Percentiles rank a stretch among this genome's conserved stretches.
Evolutionary conservation across 306 rosid species (phyloP).

Genomic region (Alnus glutinosa): DNA sequence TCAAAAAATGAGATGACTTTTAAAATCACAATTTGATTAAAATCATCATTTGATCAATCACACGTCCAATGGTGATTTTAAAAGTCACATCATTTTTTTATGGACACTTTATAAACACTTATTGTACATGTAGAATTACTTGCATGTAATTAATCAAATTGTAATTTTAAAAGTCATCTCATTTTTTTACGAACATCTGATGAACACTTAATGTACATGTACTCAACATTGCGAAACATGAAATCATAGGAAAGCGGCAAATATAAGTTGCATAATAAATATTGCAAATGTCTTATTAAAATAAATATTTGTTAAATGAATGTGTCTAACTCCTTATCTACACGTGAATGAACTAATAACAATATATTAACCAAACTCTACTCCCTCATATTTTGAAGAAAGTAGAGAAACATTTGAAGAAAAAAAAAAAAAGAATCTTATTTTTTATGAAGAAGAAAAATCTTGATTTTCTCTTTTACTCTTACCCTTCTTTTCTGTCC

Average conservation of each 20-base stretch:
- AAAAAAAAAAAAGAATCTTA: neutral
- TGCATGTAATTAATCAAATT: no score
- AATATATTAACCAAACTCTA: neutral
- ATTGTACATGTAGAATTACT: no score
- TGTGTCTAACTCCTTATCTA: constrained; percentile 18
- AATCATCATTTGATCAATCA: no score
- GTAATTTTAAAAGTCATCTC: no score
- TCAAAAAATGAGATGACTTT: no score
- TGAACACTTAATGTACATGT: no score
- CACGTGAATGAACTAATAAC: constrained; percentile 21
- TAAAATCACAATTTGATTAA: no score
- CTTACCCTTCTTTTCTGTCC: neutral
- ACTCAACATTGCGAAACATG: no score
- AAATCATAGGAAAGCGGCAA: neutral
- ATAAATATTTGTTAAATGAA: constrained; percentile 10
- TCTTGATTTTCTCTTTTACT: neutral
- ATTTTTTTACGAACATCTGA: no score
- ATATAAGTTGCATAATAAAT: neutral
- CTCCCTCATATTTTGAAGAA: neutral
- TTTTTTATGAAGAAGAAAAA: neutral
- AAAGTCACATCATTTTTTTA: no score
- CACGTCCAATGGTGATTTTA: no score
- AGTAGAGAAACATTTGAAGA: neutral
- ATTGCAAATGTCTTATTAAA: constrained; percentile 3
- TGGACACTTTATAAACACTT: no score